Evolutionary conservation across 139 green algal species (phyloP), one percentile per base, ranked within the genome.

Genomic region (Desmodesmus armatus): DNA sequence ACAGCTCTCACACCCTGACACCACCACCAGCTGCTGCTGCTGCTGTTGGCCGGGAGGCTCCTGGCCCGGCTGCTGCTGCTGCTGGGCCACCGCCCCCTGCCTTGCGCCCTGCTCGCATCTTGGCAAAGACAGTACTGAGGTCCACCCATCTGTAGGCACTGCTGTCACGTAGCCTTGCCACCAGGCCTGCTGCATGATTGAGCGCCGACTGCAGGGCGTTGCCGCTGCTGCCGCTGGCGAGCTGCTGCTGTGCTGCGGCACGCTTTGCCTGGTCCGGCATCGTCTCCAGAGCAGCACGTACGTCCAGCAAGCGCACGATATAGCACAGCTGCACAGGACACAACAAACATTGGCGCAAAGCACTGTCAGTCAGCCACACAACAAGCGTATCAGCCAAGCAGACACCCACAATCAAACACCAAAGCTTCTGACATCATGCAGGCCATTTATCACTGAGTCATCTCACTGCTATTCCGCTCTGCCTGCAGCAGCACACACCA

Each of bases 61-160:
- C n/a, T n/a, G n/a, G n/a, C n/a, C n/a, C n/a, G n/a, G n/a, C n/a
- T n/a, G n/a, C n/a, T n/a, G n/a, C n/a, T n/a, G n/a, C n/a, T n/a
- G n/a, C n/a, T n/a, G n/a, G n/a, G n/a, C n/a, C n/a, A n/a, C n/a
- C n/a, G n/a, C n/a, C n/a, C n/a, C 66, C 29, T 17, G 11, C 13
- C 33, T 44, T 44, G 66, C 13, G 27, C 9, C 69, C 69, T 25
- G 37, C 13, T 15, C 35, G 60, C 25, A 82, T 35, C 55, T 21
- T 71, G 37, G 60, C 84, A 77, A 95, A 95, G 41, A 97, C 47
- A 7, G 43, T n/a, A 1, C 69, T 67, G 73, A 97, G 82, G 65
- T 92, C 62, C 23, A 97, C 88, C 94, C 94, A 98, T 73, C 93
- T 90, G 85, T 94, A 96, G 2, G 53, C 88, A 73, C 85, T 91